Percentiles rank a stretch among this genome's conserved stretches.
Evolutionary conservation across 2,329 filamentous ascomycete genomes (phyloP).

Genomic region (Amylocarpus encephaloides): DNA sequence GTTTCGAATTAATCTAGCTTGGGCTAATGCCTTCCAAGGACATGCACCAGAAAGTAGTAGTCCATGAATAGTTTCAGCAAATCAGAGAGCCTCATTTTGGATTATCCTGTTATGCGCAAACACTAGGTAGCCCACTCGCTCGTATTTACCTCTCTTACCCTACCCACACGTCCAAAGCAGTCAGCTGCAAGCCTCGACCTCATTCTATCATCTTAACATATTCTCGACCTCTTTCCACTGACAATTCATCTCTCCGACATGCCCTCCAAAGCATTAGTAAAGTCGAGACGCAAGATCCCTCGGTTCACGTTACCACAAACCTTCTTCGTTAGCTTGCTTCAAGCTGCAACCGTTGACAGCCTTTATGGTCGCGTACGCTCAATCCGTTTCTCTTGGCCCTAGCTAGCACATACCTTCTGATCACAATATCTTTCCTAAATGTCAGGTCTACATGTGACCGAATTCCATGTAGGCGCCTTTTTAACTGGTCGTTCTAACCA

Average conservation of each 20-base stretch:
- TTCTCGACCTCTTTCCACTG: background rate
- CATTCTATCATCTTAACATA: background rate
- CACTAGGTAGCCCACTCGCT: background rate
- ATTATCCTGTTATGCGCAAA: background rate
- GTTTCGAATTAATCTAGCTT: background rate
- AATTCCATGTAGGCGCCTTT: background rate
- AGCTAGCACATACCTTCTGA: background rate
- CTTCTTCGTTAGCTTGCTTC: background rate
- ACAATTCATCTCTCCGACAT: background rate
- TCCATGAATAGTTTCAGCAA: background rate
- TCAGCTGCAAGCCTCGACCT: background rate
- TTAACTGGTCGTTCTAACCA: background rate
- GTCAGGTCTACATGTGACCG: background rate
- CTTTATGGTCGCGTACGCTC: background rate
- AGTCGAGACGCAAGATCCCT: background rate
- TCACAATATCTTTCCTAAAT: background rate
- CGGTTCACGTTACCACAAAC: background rate
- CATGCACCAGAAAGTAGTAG: background rate
- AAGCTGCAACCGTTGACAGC: background rate
- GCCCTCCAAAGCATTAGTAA: background rate
- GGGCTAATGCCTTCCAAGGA: background rate
- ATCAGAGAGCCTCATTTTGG: background rate
- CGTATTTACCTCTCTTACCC: too few relatives aligned
- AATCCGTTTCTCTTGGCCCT: background rate
- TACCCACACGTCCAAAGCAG: too few relatives aligned